These are phyloP conservation scores for Pleurozium schreberi DNA, from an alignment of 225 moss, liverwort and hornwort species.

Conservation along the genomic window DNA sequence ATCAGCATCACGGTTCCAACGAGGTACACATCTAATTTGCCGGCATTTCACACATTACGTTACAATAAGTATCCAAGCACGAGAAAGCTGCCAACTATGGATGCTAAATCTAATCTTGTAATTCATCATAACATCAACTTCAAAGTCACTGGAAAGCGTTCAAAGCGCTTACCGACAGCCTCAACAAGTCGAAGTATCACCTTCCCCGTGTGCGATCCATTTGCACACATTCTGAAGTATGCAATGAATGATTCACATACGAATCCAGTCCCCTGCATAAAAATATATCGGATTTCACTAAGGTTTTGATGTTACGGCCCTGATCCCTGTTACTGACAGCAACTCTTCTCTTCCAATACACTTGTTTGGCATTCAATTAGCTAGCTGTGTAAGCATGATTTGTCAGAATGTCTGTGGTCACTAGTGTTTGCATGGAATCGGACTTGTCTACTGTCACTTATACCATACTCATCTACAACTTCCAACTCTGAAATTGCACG, in stretches of 20 bases:
- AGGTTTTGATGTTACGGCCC: not conserved
- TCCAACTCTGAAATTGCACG: not conserved
- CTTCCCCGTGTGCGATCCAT: constrained; percentile 27
- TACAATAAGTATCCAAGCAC: not conserved
- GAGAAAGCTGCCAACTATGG: not conserved
- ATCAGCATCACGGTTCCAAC: constrained; percentile 61
- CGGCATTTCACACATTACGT: not conserved
- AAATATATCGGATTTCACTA: not conserved
- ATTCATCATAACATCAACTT: not conserved
- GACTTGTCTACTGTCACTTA: not conserved
- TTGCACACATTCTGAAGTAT: constrained; percentile 23
- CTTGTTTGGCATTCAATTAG: not conserved
- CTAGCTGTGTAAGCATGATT: not conserved
- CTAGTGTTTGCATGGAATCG: not conserved
- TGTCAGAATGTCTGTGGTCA: not conserved
- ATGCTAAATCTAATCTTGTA: not conserved
- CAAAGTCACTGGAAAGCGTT: not conserved
- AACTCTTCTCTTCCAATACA: not conserved
- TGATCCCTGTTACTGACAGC: not conserved
- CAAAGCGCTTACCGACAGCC: constrained; percentile 34
- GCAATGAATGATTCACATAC: constrained; percentile 38
- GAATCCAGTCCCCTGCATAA: constrained; percentile 37
- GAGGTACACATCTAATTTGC: constrained; percentile 41
- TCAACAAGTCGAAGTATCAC: constrained; percentile 59
- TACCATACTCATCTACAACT: not conserved